phyloP scores from a whole-genome alignment of 306 rosid genomes.

The Rubus parviflorus region DNA sequence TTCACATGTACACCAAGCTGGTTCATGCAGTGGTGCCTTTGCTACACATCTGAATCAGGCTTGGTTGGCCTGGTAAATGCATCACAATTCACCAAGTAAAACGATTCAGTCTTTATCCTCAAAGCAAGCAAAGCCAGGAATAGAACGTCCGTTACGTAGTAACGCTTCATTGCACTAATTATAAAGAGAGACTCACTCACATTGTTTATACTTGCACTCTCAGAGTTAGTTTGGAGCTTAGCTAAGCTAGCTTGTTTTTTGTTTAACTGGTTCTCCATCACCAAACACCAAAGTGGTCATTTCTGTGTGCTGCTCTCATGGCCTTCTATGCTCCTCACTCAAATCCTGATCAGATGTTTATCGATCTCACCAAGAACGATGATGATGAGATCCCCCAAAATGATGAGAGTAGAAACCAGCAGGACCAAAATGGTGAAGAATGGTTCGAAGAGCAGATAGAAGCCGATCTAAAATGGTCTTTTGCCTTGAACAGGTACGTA shows the following conservation, averaged over 20 bases:
- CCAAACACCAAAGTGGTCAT: not conserved
- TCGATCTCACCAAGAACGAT: not conserved
- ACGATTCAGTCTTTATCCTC: not conserved
- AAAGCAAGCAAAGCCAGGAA: not conserved
- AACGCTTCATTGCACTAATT: not conserved
- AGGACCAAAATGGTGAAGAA: constrained; percentile 1
- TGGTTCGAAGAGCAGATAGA: constrained; percentile 41
- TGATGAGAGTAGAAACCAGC: not conserved
- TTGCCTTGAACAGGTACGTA: constrained; percentile 36
- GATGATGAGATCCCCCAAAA: not conserved
- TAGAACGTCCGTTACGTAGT: not conserved
- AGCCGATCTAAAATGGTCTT: constrained; percentile 45
- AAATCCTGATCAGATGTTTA: not conserved
- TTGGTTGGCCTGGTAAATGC: not conserved
- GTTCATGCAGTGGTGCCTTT: not conserved
- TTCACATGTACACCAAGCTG: not conserved
- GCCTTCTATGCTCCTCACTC: not conserved
- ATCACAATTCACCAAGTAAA: not conserved
- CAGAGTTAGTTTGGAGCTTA: no score
- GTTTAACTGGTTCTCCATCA: not conserved
- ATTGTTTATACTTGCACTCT: no score
- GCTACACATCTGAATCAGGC: not conserved
- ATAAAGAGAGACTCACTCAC: not conserved
- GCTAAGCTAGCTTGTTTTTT: not conserved
- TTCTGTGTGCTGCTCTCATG: constrained; percentile 10